A percentile compares a stretch with the other conserved stretches of the same genome.
phyloP scores from a whole-genome alignment of 2,329 filamentous ascomycete species.

The Mollisia scopiformis region DNA sequence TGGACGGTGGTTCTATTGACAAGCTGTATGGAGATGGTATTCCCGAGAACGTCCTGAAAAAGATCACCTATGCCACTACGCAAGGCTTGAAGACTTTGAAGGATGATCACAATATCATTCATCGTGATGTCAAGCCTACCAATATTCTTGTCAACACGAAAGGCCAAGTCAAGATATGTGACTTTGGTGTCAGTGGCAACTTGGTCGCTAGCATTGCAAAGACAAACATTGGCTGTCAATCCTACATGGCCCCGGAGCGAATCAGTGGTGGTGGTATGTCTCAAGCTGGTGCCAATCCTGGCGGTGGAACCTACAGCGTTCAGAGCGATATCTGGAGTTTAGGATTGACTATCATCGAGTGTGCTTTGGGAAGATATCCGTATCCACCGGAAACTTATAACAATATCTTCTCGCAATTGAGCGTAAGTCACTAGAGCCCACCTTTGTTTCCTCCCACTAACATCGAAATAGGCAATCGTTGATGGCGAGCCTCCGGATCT shows the following conservation, averaged over 20 bases:
- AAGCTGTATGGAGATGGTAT: conserved; percentile 92
- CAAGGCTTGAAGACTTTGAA: conserved; percentile 93
- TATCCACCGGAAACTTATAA: conserved; percentile 97
- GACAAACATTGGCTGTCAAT: conserved; percentile 98
- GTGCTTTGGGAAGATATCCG: conserved; percentile 90
- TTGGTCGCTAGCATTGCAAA: conserved; percentile 96
- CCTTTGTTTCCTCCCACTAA: neutral
- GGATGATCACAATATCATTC: conserved; percentile 98
- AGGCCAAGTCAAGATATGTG: conserved; percentile 96
- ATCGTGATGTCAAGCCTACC: conserved; percentile 98
- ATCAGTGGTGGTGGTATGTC: conserved; percentile 87
- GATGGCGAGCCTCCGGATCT: conserved; percentile 94
- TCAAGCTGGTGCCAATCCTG: conserved; percentile 66
- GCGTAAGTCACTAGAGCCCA: conserved; percentile 63
- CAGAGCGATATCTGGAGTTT: conserved; percentile 98
- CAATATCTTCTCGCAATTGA: conserved; percentile 97
- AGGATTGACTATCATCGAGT: conserved; percentile 93
- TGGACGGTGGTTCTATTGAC: conserved; percentile 98
- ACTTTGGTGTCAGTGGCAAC: conserved; percentile 97
- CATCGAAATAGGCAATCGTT: conserved; percentile 77
- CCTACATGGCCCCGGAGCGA: conserved; percentile 97
- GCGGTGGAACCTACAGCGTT: conserved; percentile 90
- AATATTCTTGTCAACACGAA: conserved; percentile 91
- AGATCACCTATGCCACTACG: conserved; percentile 87
- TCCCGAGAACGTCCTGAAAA: conserved; percentile 83